Evolutionary conservation across 129 eudicot species (phyloP), one percentile per base, ranked within the genome.

Genomic region (Silybum marianum): DNA sequence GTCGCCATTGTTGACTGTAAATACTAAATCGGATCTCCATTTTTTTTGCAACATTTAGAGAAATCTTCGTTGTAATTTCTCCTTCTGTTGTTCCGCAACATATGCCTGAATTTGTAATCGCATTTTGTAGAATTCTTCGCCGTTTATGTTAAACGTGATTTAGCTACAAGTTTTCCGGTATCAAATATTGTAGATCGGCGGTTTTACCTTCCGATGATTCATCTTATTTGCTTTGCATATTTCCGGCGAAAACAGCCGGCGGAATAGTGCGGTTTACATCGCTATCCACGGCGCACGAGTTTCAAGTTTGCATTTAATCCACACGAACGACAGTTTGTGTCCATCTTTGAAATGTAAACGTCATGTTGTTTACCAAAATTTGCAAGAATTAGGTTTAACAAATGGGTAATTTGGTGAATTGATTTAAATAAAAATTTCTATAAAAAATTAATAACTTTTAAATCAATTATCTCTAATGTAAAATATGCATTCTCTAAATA

Each of bases 41-140:
- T 62, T 6, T 51, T 58, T 83, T 77, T 60, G 82, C 86, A 42
- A 77, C 86, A 62, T 71, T 77, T 77, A 25, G 82, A 83, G 86
- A 77, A 42, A 78, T 62, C 11, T 44, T 72, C 51, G 12, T 9
- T 71, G 82, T 77, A 77, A 77, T 83, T 77, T 83, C 82, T 77
- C 71, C 22, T 42, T 11, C 65, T 83, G 82, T 83, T 83, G 86
- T 83, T 83, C 38, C 21, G 34, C 54, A 40, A 76, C 72, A 24
- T 82, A 30, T 54, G 28, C 32, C 62, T 82, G 16, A 75, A 69
- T 28, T 6, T 83, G 77, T 76, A 58, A 58, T 82, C 38, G 75
- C 48, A 69, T 76, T 82, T 82, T 82, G 72, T 82, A 13, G 84
- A 73, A 78, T 44, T 68, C 3, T 75, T 9, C 42, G 9, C 8